phyloP scores from a whole-genome alignment of 129 eudicot genomes.

The Pseudognaphalium luteoalbum region DNA sequence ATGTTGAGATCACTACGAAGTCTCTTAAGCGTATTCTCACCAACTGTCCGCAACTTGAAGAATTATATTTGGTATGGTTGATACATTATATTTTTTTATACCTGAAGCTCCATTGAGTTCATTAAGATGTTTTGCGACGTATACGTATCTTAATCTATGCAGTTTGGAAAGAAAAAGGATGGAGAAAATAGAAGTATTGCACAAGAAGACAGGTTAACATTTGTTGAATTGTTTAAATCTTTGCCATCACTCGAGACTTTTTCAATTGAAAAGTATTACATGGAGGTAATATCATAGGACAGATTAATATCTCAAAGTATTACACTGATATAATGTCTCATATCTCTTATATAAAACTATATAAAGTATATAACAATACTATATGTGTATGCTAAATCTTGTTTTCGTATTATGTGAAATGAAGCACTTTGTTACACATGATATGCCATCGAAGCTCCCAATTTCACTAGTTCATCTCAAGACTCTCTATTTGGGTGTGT shows the following conservation, averaged over 20 bases:
- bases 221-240: not conserved
- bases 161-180: too few relatives aligned
- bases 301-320: too few relatives aligned
- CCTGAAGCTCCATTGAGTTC: not conserved
- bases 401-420: too few relatives aligned
- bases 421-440: too few relatives aligned
- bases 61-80: not conserved
- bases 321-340: too few relatives aligned
- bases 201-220: not conserved
- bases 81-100: not conserved
- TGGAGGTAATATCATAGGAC: constrained; percentile 7
- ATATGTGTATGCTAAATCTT: too few relatives aligned
- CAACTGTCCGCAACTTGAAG: constrained; percentile 21
- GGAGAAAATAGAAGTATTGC: not conserved
- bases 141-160: not conserved
- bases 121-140: not conserved
- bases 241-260: not conserved
- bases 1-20: constrained; percentile 9
- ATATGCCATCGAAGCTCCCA: too few relatives aligned
- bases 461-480: too few relatives aligned
- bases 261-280: not conserved
- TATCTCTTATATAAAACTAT: too few relatives aligned
- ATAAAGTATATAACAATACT: too few relatives aligned
- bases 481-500: too few relatives aligned
- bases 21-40: constrained; percentile 11